Base-by-base conservation (phyloP, 108 stramenopile genomes). In the Stephanodiscus minutulus region DNA sequence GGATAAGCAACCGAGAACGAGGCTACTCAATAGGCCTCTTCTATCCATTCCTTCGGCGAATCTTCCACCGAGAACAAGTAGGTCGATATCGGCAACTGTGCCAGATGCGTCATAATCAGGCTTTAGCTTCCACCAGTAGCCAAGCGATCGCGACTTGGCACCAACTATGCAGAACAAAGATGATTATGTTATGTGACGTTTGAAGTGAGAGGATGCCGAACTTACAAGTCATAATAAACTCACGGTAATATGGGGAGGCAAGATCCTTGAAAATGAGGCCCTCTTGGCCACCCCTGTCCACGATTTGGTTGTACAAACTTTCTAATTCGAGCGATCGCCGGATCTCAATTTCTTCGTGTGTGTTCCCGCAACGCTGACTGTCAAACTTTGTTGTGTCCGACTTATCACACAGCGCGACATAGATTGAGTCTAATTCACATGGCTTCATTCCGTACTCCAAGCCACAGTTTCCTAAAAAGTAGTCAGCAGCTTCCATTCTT, bases 241-340 rank as follows among this genome's bases (percentile, higher is more conserved):
- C 25, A 55, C 54, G 69, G 49, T 74, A 77, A 58, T 83, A 83
- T 3, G 91, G 90, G n/a, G 89, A 79, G 2, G 87, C 79, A 8
- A 95, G 66, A 74, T 95, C 91, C 58, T 95, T 95, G 17, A 95
- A 53, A 11, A 95, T 62, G 4, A 95, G 41, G 0, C 94, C 94
- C 83, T 95, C 94, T 74, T 82, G 65, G 17, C 81, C 73, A 54
- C 85, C 57, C 10, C 69, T 66, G 57, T 90, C 87, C 3, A 95
- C 94, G 15, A 91, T 82, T 31, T 83, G 52, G 18, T 50, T 62
- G 52, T 87, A 95, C 28, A 85, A 86, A 29, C 52, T 37, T 25
- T 95, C 88, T 18, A 91, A 50, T 5, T 84, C 86, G 13, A 71
- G 44, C 4, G 90, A 79, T 27, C 94, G 63, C 61, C 74, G 46